Percentiles rank a stretch among this genome's conserved stretches.
Conservation (phyloP, 257 asterid genomes). For the Penstemon davidsonii region DNA sequence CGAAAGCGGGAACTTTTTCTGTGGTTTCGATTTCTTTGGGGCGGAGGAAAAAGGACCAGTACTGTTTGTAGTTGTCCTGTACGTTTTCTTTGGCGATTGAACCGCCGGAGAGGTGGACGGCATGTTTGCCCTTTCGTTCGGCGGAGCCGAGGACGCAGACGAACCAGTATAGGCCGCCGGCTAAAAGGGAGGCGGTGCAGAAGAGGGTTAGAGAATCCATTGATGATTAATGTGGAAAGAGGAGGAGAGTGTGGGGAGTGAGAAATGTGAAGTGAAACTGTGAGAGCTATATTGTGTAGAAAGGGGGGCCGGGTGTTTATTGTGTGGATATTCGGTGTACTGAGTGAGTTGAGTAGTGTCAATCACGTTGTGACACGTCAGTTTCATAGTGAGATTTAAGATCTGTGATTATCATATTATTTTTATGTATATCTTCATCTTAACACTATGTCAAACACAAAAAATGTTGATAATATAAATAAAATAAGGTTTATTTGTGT, state of each 20-base stretch:
- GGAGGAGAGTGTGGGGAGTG: not conserved
- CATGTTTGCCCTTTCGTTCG: constrained; percentile 68
- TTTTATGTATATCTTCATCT: too few relatives aligned
- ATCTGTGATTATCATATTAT: not conserved
- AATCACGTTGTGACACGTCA: constrained; percentile 32
- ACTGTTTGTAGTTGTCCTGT: constrained; percentile 61
- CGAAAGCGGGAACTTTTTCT: constrained; percentile 75
- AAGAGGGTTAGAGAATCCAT: constrained; percentile 62
- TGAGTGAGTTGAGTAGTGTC: not conserved
- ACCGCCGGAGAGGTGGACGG: constrained; percentile 73
- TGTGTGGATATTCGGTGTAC: constrained; percentile 23
- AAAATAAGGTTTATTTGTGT: too few relatives aligned
- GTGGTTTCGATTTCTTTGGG: constrained; percentile 65
- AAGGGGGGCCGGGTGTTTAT: constrained; percentile 25
- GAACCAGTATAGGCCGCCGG: constrained; percentile 73
- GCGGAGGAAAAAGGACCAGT: constrained; percentile 76
- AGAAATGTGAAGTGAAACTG: constrained; percentile 13
- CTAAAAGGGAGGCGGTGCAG: constrained; percentile 57
- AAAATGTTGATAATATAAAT: too few relatives aligned
- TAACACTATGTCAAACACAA: too few relatives aligned
- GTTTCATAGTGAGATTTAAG: not conserved
- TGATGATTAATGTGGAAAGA: not conserved
- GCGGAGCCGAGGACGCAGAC: constrained; percentile 70
- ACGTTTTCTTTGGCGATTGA: constrained; percentile 65
- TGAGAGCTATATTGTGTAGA: constrained; percentile 30